Percentiles rank a stretch among this genome's conserved stretches.
These are phyloP conservation scores for Athelia sp. DNA, from an alignment of 1,284 basidiomycete genomes.

Conservation along the genomic window DNA sequence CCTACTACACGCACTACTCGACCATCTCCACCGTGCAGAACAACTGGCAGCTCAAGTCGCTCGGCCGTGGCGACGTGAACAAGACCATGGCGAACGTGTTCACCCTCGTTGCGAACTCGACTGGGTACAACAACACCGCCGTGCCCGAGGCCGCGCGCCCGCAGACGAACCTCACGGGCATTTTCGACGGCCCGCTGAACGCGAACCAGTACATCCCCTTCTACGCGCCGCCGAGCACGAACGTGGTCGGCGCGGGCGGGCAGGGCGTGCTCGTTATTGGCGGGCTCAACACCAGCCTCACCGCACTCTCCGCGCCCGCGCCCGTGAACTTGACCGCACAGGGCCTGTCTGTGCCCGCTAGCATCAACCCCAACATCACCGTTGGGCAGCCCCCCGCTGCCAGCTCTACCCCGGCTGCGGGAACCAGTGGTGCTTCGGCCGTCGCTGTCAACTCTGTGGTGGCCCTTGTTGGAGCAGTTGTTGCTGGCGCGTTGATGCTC, in stretches of 20 bases:
- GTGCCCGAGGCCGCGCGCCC: conserved; percentile 25
- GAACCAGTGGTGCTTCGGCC: too few relatives aligned
- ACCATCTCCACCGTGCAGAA: conserved; percentile 53
- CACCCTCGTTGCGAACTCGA: conserved; percentile 35
- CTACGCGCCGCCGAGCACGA: conserved; percentile 32
- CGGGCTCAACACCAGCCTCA: conserved; percentile 30
- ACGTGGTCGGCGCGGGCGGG: conserved; percentile 32
- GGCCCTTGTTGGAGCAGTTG: too few relatives aligned
- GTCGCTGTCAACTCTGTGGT: too few relatives aligned
- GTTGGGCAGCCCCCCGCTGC: too few relatives aligned
- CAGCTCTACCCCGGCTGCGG: too few relatives aligned
- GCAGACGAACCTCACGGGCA: conserved; percentile 24
- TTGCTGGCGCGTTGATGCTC: too few relatives aligned
- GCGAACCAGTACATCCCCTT: conserved; percentile 33
- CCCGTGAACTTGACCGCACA: conserved; percentile 36
- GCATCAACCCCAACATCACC: not conserved
- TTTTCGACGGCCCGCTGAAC: conserved; percentile 28
- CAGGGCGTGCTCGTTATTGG: conserved; percentile 33
- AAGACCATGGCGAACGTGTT: conserved; percentile 39
- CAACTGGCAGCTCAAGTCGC: conserved; percentile 59
- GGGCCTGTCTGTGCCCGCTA: not conserved
- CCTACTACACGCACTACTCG: conserved; percentile 67
- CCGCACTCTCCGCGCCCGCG: conserved; percentile 24
- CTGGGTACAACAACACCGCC: conserved; percentile 32
- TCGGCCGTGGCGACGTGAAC: conserved; percentile 45